A percentile compares a stretch with the other conserved stretches of the same genome.
These are phyloP conservation scores for Serendipita vermifera DNA, from an alignment of 768 basidiomycete genomes.

Conservation along the genomic window DNA sequence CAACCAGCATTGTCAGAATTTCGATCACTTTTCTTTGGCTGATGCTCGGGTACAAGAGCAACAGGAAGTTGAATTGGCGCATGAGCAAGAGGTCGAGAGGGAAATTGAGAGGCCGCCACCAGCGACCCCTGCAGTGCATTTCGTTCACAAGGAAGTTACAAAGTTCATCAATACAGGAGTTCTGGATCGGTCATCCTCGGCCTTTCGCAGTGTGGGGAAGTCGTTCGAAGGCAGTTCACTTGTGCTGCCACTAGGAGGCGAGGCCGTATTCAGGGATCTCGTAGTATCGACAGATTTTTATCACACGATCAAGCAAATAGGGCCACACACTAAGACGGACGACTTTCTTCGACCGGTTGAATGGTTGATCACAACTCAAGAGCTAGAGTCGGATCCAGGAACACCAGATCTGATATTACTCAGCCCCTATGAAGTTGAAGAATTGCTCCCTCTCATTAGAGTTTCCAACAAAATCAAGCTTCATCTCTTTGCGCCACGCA, in stretches of 20 bases:
- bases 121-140: constrained; percentile 21
- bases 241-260: constrained; percentile 13
- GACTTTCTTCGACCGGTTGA: constrained; percentile 29
- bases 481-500: constrained; percentile 32
- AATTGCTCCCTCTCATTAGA: constrained; percentile 28
- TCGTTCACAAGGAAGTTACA: constrained; percentile 20
- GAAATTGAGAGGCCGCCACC: constrained; percentile 28
- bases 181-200: constrained; percentile 11
- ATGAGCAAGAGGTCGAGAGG: constrained; percentile 32
- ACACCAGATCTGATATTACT: constrained; percentile 25
- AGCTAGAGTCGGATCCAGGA: too few relatives aligned
- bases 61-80: constrained; percentile 37
- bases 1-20: background rate
- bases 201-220: constrained; percentile 6
- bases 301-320: constrained; percentile 19
- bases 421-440: constrained; percentile 31
- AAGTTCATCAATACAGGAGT: constrained; percentile 23
- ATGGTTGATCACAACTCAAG: constrained; percentile 28
- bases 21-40: constrained; percentile 11
- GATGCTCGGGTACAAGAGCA: constrained; percentile 30
- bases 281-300: constrained; percentile 27
- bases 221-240: constrained; percentile 18
- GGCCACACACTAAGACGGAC: constrained; percentile 19
- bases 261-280: constrained; percentile 19
- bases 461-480: constrained; percentile 25